A percentile compares a stretch with the other conserved stretches of the same genome.
These are phyloP conservation scores for Pythium phragmitis DNA, from an alignment of 352 stramenopile genomes.

Conservation along the genomic window DNA sequence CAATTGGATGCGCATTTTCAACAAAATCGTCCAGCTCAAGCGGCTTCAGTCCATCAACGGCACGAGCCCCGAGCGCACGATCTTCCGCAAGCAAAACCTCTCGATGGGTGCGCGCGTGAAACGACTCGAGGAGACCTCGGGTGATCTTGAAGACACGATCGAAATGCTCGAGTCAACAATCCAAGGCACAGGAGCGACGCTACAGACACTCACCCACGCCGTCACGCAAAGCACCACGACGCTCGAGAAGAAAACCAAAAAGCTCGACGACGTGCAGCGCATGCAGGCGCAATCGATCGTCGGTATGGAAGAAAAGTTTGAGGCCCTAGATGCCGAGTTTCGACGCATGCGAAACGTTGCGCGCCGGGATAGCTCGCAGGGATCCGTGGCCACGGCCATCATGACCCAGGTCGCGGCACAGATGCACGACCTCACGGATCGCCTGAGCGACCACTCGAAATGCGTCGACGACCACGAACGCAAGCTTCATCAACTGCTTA, in stretches of 20 bases:
- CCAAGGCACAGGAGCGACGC: constrained; percentile 36
- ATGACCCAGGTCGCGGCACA: constrained; percentile 28
- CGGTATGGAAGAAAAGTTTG: constrained; percentile 59
- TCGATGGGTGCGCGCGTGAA: constrained; percentile 64
- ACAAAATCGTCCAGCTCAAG: constrained; percentile 51
- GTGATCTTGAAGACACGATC: constrained; percentile 50
- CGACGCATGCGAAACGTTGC: constrained; percentile 41
- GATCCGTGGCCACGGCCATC: constrained; percentile 20
- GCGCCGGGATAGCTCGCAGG: constrained; percentile 36
- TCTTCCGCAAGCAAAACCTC: constrained; percentile 61
- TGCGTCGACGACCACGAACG: constrained; percentile 36
- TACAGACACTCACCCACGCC: constrained; percentile 38
- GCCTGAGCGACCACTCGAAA: constrained; percentile 30
- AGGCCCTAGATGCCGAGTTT: constrained; percentile 52
- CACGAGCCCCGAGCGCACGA: constrained; percentile 41
- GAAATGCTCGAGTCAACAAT: constrained; percentile 45
- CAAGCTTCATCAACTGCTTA: constrained; percentile 30
- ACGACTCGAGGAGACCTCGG: constrained; percentile 51
- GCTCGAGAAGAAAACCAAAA: constrained; percentile 38
- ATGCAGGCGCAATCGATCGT: constrained; percentile 43
- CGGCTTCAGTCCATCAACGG: constrained; percentile 56
- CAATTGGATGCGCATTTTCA: constrained; percentile 51
- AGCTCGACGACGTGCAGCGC: constrained; percentile 42
- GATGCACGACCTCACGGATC: constrained; percentile 40
- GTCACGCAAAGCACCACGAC: constrained; percentile 40